Evolutionary conservation across 164 flowering plant species (phyloP).

Genomic region (Hamamelis virginiana): DNA sequence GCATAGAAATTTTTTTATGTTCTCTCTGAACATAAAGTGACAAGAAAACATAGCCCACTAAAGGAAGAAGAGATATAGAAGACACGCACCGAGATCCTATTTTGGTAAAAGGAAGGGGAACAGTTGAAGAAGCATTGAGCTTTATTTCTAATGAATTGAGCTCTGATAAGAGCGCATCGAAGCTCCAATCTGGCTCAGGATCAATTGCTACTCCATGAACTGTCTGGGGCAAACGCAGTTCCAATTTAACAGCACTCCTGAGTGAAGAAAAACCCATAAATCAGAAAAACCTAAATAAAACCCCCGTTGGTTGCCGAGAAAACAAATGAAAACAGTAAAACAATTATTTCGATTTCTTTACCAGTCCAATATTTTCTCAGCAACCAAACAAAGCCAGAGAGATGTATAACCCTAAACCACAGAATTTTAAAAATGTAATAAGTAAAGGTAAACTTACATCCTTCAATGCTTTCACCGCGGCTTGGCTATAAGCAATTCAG

Average conservation of each 20-base stretch:
- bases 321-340: neutral
- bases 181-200: conserved; percentile 71
- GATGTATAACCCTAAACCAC: too few species aligned
- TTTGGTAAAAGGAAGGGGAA: conserved; percentile 35
- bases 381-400: too few species aligned
- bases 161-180: conserved; percentile 51
- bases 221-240: conserved; percentile 38
- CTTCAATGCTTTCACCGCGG: too few species aligned
- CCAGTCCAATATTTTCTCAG: too few species aligned
- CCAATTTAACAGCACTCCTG: conserved; percentile 54
- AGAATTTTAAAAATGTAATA: too few species aligned
- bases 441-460: too few species aligned
- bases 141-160: conserved; percentile 52
- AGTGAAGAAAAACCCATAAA: neutral
- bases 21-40: too few species aligned
- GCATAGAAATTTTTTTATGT: neutral
- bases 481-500: too few species aligned
- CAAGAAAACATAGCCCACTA: neutral
- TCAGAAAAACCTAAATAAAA: neutral
- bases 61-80: neutral
- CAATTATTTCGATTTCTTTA: too few species aligned
- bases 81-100: conserved; percentile 26
- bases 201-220: conserved; percentile 45
- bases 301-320: neutral
- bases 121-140: conserved; percentile 26